Evolutionary conservation across 495 filamentous ascomycete species (phyloP).

Genomic region (Hyaloscypha finlandica): DNA sequence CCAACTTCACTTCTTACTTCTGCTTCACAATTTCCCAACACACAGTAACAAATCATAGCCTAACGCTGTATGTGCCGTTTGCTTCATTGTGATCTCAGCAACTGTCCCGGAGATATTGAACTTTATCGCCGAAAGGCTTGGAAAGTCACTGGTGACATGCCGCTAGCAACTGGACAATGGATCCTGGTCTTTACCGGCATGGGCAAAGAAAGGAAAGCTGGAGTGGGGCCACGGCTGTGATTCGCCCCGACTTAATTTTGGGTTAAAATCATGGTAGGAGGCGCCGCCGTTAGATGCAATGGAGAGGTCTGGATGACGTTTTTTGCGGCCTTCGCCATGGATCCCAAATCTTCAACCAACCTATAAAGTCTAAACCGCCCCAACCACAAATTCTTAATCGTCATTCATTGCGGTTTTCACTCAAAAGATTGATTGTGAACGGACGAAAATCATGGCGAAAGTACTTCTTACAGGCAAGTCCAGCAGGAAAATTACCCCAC

Average conservation of each 20-base stretch:
- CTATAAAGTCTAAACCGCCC: too few relatives aligned
- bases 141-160: background rate
- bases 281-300: too few relatives aligned
- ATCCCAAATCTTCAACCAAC: too few relatives aligned
- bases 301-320: too few relatives aligned
- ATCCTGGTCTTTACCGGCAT: background rate
- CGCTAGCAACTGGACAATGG: background rate
- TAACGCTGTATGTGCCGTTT: background rate
- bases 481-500: conserved; percentile 18
- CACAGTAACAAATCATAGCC: background rate
- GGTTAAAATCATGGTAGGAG: too few relatives aligned
- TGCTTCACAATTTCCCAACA: background rate
- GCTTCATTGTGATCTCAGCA: background rate
- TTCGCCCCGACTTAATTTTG: too few relatives aligned
- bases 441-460: conserved; percentile 15
- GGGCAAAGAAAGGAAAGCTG: background rate
- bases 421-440: background rate
- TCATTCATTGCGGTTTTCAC: background rate
- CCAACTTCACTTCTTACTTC: background rate
- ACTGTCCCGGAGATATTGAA: background rate
- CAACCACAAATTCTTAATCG: too few relatives aligned
- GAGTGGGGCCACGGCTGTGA: background rate
- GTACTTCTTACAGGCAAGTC: conserved; percentile 25
- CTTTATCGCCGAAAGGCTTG: background rate
- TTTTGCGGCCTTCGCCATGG: too few relatives aligned